These are phyloP conservation scores for Chaetomiaceae sp. DNA, from an alignment of 2,329 filamentous ascomycete genomes.

Conservation along the genomic window DNA sequence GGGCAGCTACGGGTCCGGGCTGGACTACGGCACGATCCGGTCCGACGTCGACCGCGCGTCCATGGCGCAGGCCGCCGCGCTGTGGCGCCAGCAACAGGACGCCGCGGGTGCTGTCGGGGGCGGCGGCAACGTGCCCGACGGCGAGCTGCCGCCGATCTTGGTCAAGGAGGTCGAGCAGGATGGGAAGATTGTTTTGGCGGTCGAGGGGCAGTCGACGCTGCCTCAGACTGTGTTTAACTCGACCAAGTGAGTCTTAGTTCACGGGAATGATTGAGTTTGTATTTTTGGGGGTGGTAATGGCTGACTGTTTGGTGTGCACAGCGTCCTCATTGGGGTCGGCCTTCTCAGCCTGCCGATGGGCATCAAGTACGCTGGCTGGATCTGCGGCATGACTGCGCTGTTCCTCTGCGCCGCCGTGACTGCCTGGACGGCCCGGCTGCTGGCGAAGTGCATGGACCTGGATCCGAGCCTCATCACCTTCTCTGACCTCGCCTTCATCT, in stretches of 20 bases:
- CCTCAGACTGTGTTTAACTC: conserved; percentile 96
- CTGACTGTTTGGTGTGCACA: conserved; percentile 22
- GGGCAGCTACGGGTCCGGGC: conserved; percentile 60
- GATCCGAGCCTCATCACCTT: conserved; percentile 86
- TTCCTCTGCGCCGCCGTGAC: conserved; percentile 69
- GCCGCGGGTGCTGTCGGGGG: conserved; percentile 24
- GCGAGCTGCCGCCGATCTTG: conserved; percentile 67
- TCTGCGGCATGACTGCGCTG: conserved; percentile 72
- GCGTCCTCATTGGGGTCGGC: conserved; percentile 81
- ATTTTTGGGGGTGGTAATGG: not conserved
- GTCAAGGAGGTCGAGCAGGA: conserved; percentile 86
- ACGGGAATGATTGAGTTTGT: not conserved
- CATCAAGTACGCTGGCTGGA: conserved; percentile 81
- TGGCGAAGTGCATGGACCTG: conserved; percentile 83
- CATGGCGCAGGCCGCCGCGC: conserved; percentile 45
- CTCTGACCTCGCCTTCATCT: conserved; percentile 85
- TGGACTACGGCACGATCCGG: conserved; percentile 50
- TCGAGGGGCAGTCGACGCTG: conserved; percentile 90
- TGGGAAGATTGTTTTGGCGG: conserved; percentile 73
- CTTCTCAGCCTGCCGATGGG: conserved; percentile 83
- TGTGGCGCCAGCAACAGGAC: conserved; percentile 50
- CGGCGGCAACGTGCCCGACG: conserved; percentile 39
- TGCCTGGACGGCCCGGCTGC: conserved; percentile 75
- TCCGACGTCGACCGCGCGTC: conserved; percentile 38
- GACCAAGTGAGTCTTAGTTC: conserved; percentile 60